Evolutionary conservation across 805 yeast species (phyloP).

Genomic region (Kazachstania africana): DNA sequence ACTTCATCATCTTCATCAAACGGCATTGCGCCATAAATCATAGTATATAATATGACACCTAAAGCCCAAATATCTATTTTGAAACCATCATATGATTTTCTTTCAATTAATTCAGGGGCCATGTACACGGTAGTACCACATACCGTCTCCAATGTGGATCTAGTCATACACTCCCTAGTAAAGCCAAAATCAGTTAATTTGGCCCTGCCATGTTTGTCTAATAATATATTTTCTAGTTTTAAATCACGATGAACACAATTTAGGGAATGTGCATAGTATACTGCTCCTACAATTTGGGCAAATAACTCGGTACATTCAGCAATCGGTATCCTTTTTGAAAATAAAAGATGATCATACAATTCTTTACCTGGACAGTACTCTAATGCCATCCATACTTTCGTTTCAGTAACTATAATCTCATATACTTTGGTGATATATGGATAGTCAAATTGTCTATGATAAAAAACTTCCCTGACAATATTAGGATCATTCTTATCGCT

Average conservation of each 20-base stretch:
- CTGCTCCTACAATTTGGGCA: constrained; percentile 49
- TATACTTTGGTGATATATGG: constrained; percentile 75
- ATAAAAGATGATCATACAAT: constrained; percentile 53
- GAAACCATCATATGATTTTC: constrained; percentile 64
- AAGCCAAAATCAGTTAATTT: constrained; percentile 91
- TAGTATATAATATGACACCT: constrained; percentile 78
- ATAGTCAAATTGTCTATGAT: constrained; percentile 73
- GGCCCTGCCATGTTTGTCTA: constrained; percentile 45
- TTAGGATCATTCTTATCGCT: constrained; percentile 72
- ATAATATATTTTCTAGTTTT: constrained; percentile 65
- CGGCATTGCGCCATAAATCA: constrained; percentile 81
- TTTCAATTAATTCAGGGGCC: constrained; percentile 83
- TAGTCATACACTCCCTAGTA: constrained; percentile 59
- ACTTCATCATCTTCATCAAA: constrained; percentile 73
- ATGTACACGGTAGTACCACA: constrained; percentile 94
- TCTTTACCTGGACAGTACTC: constrained; percentile 85
- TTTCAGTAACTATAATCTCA: constrained; percentile 76
- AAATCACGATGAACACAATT: constrained; percentile 79
- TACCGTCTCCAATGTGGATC: constrained; percentile 57
- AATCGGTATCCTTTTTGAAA: constrained; percentile 36
- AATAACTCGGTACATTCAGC: constrained; percentile 44
- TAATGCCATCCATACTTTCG: constrained; percentile 71
- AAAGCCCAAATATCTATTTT: constrained; percentile 85
- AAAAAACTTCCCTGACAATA: constrained; percentile 80
- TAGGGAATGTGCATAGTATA: constrained; percentile 59